Evolutionary conservation across 352 stramenopile species (phyloP).

Genomic region (Phytophthora sp.): DNA sequence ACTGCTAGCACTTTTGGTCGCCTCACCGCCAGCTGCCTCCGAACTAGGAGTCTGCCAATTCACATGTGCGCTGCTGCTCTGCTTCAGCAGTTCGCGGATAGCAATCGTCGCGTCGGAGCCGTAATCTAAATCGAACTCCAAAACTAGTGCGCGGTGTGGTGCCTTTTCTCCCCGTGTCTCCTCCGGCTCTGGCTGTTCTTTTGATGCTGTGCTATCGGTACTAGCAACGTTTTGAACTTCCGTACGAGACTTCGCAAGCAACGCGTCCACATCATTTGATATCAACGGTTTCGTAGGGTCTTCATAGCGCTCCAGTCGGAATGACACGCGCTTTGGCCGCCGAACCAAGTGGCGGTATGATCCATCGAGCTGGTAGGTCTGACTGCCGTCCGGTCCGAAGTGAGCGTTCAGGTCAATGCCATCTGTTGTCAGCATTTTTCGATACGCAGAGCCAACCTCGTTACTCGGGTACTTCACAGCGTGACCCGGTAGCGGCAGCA

Average conservation of each 20-base stretch:
- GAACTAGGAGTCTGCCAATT: conserved; percentile 50
- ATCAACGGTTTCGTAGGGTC: conserved; percentile 91
- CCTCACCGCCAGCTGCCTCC: not conserved
- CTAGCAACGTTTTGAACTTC: not conserved
- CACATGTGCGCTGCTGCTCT: conserved; percentile 84
- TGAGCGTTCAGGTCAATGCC: conserved; percentile 66
- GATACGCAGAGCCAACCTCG: conserved; percentile 50
- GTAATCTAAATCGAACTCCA: conserved; percentile 69
- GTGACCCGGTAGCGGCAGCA: conserved; percentile 94
- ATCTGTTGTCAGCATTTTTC: conserved; percentile 60
- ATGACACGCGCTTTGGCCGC: conserved; percentile 83
- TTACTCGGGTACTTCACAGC: conserved; percentile 89
- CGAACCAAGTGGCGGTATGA: conserved; percentile 94
- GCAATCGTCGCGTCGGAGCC: conserved; percentile 93
- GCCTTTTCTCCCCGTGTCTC: conserved; percentile 13
- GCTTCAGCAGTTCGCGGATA: conserved; percentile 94
- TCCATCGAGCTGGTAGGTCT: conserved; percentile 79
- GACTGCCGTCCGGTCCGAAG: conserved; percentile 44
- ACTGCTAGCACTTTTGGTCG: conserved; percentile 1
- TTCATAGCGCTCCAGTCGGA: conserved; percentile 85
- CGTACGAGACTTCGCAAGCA: conserved; percentile 28
- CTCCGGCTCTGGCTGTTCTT: too few species aligned
- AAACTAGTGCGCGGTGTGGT: conserved; percentile 45
- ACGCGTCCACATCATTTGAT: conserved; percentile 86
- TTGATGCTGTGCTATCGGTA: too few species aligned